Base-by-base conservation (phyloP, 345 rosid species). In the Limnanthes douglasii region DNA sequence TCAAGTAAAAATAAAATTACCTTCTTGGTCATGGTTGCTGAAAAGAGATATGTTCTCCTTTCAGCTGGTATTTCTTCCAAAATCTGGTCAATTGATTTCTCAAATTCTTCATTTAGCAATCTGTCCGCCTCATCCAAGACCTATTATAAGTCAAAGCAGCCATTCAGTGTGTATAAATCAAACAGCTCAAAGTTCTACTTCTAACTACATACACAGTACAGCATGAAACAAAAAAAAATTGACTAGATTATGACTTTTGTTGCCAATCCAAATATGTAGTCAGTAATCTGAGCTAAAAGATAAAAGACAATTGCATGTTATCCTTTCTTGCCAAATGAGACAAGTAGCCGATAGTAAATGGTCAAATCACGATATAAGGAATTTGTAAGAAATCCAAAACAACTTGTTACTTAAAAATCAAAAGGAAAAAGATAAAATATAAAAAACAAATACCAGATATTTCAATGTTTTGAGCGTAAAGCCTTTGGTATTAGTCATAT, bases 11-110 rank as follows among this genome's bases (percentile, higher is more conserved):
- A 28, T 11, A 33, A 19, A 12, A 27, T 26, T 38, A 78, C 96
- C 94, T 80, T 90, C 55, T 85, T 80, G 15, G 96, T 85, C 96
- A 90, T 90, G 14, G 99, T 90, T 1, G 99, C 99, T 46, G 99
- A 92, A 68, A 92, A 92, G 39, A 92, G 70, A 62, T 23, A 92
- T 3, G 96, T 92, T 55, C 45, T 70, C 22, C 93, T 53, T 1
- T 69, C 75, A 29, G 62, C 76, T 14, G 93, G 94, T 38, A 85
- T 64, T 43, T 59, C 75, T 33, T 65, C 69, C 46, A 85, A 60
- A 54, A 90, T 84, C 50, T 64, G 73, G 59, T 80, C 77, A 22
- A 85, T 68, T 2, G 99, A 68, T 59, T 80, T 84, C 73, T 90
- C 94, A 64, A 84, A 90, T 31, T 90, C 98, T 37, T 80, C 92